Evolutionary conservation across 2,329 filamentous ascomycete species (phyloP).

Genomic region (Beauveria pseudobassiana): DNA sequence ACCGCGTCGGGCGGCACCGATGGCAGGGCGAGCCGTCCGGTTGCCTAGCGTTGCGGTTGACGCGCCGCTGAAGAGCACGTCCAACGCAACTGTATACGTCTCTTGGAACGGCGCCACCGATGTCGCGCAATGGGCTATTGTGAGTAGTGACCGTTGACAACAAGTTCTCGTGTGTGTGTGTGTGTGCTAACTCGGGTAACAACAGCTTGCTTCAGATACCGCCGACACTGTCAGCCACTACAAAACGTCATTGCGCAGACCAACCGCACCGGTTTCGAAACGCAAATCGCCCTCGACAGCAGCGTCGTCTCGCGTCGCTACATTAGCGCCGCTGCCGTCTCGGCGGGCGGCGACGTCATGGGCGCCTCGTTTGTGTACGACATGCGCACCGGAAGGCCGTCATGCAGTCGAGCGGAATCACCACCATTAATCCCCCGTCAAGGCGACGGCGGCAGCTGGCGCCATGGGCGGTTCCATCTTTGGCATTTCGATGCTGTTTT

Average conservation of each 20-base stretch:
- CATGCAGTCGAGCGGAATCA: conserved; percentile 17
- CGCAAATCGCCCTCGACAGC: conserved; percentile 15
- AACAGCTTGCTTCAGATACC: conserved; percentile 18
- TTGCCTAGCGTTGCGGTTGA: conserved; percentile 22
- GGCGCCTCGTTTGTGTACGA: conserved; percentile 22
- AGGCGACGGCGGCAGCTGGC: conserved; percentile 8
- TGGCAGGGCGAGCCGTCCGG: conserved; percentile 23
- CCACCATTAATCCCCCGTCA: conserved; percentile 11
- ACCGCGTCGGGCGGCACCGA: conserved; percentile 21
- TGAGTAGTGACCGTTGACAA: conserved; percentile 13
- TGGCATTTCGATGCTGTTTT: conserved; percentile 11
- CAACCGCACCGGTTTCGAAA: conserved; percentile 23
- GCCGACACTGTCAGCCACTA: conserved; percentile 16
- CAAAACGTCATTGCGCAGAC: conserved; percentile 18
- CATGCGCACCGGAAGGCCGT: conserved; percentile 20
- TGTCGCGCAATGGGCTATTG: conserved; percentile 21
- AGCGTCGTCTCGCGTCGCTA: conserved; percentile 15
- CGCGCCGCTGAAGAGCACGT: conserved; percentile 17
- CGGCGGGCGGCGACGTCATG: conserved; percentile 18
- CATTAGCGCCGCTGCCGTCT: conserved; percentile 20
- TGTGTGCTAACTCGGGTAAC: no score
- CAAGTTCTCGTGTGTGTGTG: background rate
- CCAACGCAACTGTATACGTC: conserved; percentile 20
- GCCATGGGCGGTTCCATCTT: conserved; percentile 13
- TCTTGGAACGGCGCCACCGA: conserved; percentile 27